These are phyloP conservation scores for Petunia secreta DNA, from an alignment of 257 asterid species.

Conservation along the genomic window DNA sequence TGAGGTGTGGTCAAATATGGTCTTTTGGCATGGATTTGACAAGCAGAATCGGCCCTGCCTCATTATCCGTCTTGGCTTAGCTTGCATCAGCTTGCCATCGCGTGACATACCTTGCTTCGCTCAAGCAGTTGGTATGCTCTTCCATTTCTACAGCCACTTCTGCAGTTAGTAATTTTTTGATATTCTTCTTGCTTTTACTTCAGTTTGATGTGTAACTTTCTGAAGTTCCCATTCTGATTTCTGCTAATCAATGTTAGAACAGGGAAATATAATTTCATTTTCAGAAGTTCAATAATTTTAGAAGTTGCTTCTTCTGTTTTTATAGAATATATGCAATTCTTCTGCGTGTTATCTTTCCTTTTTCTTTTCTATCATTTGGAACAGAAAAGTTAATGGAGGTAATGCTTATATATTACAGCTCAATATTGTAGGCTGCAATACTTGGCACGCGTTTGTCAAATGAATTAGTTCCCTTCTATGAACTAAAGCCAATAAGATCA, in stretches of 20 bases:
- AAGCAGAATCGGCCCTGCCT: conserved; percentile 70
- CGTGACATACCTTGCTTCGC: conserved; percentile 76
- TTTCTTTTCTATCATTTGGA: background rate
- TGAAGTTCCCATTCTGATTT: conserved; percentile 22
- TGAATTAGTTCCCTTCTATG: background rate
- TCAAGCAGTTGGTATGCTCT: conserved; percentile 88
- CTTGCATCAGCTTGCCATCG: conserved; percentile 69
- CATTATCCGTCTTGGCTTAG: conserved; percentile 85
- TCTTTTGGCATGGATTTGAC: conserved; percentile 97
- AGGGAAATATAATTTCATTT: background rate
- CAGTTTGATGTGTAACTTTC: background rate
- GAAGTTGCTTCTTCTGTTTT: background rate
- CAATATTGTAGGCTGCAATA: background rate
- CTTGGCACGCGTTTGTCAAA: background rate
- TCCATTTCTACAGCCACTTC: conserved; percentile 10
- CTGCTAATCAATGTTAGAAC: background rate
- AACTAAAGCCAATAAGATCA: background rate
- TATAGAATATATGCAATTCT: background rate
- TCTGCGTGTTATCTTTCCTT: background rate
- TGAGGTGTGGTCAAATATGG: conserved; percentile 81
- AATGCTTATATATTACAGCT: background rate
- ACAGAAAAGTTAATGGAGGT: background rate
- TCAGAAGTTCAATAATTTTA: conserved; percentile 7
- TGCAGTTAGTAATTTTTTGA: background rate
- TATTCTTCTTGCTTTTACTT: background rate